These are phyloP conservation scores for Trichoderma endophyticum DNA, from an alignment of 2,329 filamentous ascomycete species.

Conservation along the genomic window DNA sequence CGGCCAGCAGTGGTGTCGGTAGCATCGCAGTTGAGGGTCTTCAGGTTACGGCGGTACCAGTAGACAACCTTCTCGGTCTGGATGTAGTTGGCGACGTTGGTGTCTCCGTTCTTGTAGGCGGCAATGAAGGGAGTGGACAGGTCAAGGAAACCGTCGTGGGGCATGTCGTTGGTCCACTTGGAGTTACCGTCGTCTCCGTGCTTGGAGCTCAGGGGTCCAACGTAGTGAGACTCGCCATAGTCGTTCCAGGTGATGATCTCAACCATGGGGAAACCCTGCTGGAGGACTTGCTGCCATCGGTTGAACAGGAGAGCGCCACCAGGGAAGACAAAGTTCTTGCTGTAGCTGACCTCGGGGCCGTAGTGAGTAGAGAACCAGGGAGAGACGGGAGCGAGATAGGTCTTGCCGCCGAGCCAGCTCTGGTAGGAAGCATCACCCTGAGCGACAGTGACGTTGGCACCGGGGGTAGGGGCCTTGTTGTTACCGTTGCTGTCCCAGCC, in stretches of 20 bases:
- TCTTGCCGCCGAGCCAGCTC: constrained; percentile 38
- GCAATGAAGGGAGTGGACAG: constrained; percentile 52
- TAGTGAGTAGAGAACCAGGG: constrained; percentile 50
- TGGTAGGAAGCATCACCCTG: constrained; percentile 36
- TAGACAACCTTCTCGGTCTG: constrained; percentile 49
- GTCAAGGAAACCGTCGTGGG: constrained; percentile 50
- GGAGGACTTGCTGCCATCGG: constrained; percentile 51
- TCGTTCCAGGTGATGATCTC: constrained; percentile 48
- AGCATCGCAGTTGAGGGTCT: constrained; percentile 45
- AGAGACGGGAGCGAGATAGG: constrained; percentile 46
- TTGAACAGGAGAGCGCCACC: constrained; percentile 57
- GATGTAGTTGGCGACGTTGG: constrained; percentile 40
- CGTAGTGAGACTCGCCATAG: constrained; percentile 55
- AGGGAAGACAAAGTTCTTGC: constrained; percentile 55
- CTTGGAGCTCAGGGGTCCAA: constrained; percentile 45
- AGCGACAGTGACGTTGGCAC: constrained; percentile 38
- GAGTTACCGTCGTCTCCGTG: constrained; percentile 43
- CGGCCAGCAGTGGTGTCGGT: constrained; percentile 48
- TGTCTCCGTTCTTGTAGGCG: constrained; percentile 48
- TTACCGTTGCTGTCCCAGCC: constrained; percentile 44
- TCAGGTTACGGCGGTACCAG: constrained; percentile 53
- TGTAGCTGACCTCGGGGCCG: constrained; percentile 27
- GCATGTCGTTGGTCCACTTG: constrained; percentile 49
- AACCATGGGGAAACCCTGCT: constrained; percentile 46
- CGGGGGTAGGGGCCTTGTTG: constrained; percentile 47